Evolutionary conservation across 2,329 filamentous ascomycete species (phyloP).

Genomic region (Trichoderma breve): DNA sequence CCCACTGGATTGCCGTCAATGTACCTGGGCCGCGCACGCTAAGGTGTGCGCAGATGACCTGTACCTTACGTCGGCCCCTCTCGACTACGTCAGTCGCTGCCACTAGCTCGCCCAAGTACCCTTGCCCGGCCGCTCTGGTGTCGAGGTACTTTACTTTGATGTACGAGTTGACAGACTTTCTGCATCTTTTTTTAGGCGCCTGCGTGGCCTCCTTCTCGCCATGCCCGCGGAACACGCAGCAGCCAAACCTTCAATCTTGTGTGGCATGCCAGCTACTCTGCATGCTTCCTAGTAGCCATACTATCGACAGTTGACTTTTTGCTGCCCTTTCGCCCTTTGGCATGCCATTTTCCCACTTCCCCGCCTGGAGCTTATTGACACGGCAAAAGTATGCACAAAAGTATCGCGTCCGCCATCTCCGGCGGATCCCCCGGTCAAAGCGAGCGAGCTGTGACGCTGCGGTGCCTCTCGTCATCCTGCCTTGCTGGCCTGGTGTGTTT

Average conservation of each 20-base stretch:
- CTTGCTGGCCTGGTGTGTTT: neutral
- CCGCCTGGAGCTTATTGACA: neutral
- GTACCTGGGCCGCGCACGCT: slow-evolving; percentile 34
- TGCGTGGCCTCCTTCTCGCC: neutral
- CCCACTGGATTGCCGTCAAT: slow-evolving; percentile 31
- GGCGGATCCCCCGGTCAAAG: neutral
- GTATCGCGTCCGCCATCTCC: neutral
- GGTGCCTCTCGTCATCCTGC: neutral
- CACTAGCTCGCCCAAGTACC: neutral
- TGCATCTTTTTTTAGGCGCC: slow-evolving; percentile 4
- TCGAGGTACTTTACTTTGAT: neutral
- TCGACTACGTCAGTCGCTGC: slow-evolving; percentile 14
- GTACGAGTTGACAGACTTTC: neutral
- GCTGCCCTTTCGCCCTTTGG: neutral
- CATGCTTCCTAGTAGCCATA: neutral
- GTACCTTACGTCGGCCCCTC: slow-evolving; percentile 35
- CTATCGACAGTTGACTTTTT: neutral
- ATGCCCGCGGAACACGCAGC: neutral
- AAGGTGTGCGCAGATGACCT: slow-evolving; percentile 38
- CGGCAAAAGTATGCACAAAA: neutral
- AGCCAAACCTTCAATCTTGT: neutral
- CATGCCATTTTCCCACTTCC: neutral
- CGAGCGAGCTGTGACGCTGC: neutral
- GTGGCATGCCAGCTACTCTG: neutral
- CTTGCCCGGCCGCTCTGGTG: neutral